Evolutionary conservation across 352 stramenopile species (phyloP), one percentile per base, ranked within the genome.

Genomic region (Phytopythium aichiense): DNA sequence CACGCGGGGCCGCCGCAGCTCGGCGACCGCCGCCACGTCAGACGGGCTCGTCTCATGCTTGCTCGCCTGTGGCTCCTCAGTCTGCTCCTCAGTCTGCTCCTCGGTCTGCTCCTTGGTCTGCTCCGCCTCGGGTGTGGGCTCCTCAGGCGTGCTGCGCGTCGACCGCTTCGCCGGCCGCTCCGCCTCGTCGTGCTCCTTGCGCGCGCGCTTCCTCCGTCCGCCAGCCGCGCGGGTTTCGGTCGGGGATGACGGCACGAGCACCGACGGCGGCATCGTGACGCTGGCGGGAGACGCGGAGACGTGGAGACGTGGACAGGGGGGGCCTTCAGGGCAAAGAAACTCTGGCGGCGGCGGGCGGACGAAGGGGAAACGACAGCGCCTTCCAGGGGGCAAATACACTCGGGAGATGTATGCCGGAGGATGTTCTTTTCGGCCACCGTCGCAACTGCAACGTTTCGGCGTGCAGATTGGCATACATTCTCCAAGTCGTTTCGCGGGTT

Each of bases 381-480:
- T 45, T 45, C 15, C n/a, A 18, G 38, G 38, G 38, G 38, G 38
- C 9, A 15, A 18, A 15, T 45, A 30, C 38, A 45, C 38, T 45
- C 13, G 38, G 38, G 13, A 45, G n/a, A 45, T 45, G 38, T 45
- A 45, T 45, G 38, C 38, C 7, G n/a, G n/a, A n/a, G n/a, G 13
- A 15, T 2, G 1, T 12, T 45, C n/a, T 13, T 45, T 45, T 45
- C 38, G 38, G 13, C 12, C 37, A 15, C 11, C 9, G 13, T n/a
- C 3, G 38, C 38, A 45, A 45, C 38, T 45, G 38, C 38, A 45
- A 45, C 38, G 16, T 20, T 43, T 56, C 28, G 56, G 52, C 35
- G 52, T 61, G 67, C 67, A 68, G 50, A 50, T 71, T 22, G 30
- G 28, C 20, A 64, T 74, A 74, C 67, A 74, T 56, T 68, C 23